Evolutionary conservation across 805 yeast species (phyloP).

Genomic region (Jamesozyma hellenica): DNA sequence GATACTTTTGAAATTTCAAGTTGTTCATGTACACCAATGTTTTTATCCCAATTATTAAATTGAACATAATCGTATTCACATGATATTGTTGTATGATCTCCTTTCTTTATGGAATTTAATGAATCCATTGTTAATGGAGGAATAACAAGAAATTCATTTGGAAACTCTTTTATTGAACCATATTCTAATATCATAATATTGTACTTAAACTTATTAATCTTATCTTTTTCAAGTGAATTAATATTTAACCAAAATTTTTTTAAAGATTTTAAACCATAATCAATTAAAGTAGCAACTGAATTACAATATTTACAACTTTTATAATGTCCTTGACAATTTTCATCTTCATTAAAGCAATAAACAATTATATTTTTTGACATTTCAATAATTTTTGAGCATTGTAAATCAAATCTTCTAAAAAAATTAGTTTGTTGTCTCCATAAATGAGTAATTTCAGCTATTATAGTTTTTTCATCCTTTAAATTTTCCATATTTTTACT

Average conservation of each 20-base stretch:
- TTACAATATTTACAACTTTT: slow-evolving; percentile 17
- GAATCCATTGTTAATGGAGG: slow-evolving; percentile 5
- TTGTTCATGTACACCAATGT: slow-evolving; percentile 62
- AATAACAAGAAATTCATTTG: slow-evolving; percentile 16
- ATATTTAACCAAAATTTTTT: slow-evolving; percentile 3
- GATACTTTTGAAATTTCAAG: slow-evolving; percentile 81
- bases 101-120: slow-evolving; percentile 8
- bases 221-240: background rate
- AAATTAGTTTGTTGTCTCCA: slow-evolving; percentile 53
- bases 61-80: slow-evolving; percentile 33
- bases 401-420: slow-evolving; percentile 76
- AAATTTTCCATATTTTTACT: background rate
- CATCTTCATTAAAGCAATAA: slow-evolving; percentile 49
- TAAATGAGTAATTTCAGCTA: background rate
- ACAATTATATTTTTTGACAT: slow-evolving; percentile 64
- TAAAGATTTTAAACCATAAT: slow-evolving; percentile 34
- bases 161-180: slow-evolving; percentile 9
- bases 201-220: background rate
- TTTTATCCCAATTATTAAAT: slow-evolving; percentile 55
- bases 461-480: background rate
- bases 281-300: slow-evolving; percentile 31
- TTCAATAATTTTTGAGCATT: slow-evolving; percentile 63
- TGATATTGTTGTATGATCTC: slow-evolving; percentile 2
- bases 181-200: slow-evolving; percentile 10
- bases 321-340: slow-evolving; percentile 9